Base-by-base conservation (phyloP, 2,329 filamentous ascomycete genomes). In the Fusarium albosuccineum region DNA sequence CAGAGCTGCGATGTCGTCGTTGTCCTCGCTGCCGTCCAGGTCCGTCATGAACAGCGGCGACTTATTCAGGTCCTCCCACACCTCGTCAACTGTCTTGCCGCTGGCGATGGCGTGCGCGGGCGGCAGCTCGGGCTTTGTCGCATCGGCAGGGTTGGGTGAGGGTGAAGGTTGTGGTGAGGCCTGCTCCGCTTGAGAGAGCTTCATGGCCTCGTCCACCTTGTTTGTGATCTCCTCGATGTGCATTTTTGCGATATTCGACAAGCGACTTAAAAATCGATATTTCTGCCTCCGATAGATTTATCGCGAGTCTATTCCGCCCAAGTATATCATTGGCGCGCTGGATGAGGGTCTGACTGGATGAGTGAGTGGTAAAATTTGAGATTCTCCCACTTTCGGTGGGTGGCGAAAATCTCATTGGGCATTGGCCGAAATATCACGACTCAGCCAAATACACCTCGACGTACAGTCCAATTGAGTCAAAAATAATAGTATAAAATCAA, bases 1-100 rank as follows among this genome's bases (percentile, higher is more conserved):
- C 62, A 99, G 85, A 1, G 96, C 97, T 72, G 97, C 94, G 1
- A 97, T 84, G 70, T 92, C 89, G 64, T 91, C 84, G 75, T 97
- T 97, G 68, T 97, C 92, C 72, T 91, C 83, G 74, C 97, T 97
- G 68, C 95, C 92, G 73, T 92, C 92, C 34, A 97, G 85, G 70
- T 92, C 90, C 30, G 94, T 98, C 96, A 99, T 99, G 84, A 99
- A 99, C 37, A 99, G 86, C 7, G 96, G 96, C 33, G 83, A 86
- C 75, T 83, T 83, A 76, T 87, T 87, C 41, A 89, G 79, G 49
- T 89, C 86, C 9, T 83, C 83, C 58, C 85, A 77, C 34, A 88
- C 82, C 71, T 89, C 86, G 37, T 87, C 85, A 3, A 84, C 79
- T 5, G 85, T 84, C 77, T 84, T 85, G 70, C 81, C 74, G 26